Percentiles rank a stretch among this genome's conserved stretches.
Evolutionary conservation across 2,329 filamentous ascomycete species (phyloP).

Genomic region (Lecanicillium sp.): DNA sequence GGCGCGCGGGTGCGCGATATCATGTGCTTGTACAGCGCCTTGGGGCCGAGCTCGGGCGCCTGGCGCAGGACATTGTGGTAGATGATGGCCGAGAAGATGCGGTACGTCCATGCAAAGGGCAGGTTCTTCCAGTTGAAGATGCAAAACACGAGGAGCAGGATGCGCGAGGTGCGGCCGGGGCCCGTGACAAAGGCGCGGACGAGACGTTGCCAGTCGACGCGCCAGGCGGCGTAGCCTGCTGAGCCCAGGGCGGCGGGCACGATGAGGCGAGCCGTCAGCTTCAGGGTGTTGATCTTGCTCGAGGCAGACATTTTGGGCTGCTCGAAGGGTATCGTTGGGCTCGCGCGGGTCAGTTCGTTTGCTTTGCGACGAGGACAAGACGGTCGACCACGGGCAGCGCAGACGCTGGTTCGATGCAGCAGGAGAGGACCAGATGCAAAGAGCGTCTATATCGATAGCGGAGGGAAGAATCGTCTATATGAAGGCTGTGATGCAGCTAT

Average conservation of each 20-base stretch:
- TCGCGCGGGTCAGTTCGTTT: no score
- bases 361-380: background rate
- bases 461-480: background rate
- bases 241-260: constrained; percentile 32
- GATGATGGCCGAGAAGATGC: constrained; percentile 49
- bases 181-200: constrained; percentile 41
- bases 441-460: no score
- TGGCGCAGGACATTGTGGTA: constrained; percentile 44
- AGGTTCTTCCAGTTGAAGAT: constrained; percentile 65
- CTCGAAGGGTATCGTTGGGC: background rate
- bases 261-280: constrained; percentile 29
- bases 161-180: constrained; percentile 43
- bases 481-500: background rate
- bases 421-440: no score
- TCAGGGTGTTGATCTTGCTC: constrained; percentile 24
- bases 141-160: constrained; percentile 46
- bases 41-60: constrained; percentile 40
- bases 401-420: constrained; percentile 2
- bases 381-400: no score
- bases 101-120: constrained; percentile 67
- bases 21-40: constrained; percentile 64
- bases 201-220: constrained; percentile 31
- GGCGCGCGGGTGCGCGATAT: constrained; percentile 60
- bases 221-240: constrained; percentile 38
- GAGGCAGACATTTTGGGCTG: constrained; percentile 24